Conservation (phyloP, 805 yeast genomes). For the Wickerhamomyces alni region DNA sequence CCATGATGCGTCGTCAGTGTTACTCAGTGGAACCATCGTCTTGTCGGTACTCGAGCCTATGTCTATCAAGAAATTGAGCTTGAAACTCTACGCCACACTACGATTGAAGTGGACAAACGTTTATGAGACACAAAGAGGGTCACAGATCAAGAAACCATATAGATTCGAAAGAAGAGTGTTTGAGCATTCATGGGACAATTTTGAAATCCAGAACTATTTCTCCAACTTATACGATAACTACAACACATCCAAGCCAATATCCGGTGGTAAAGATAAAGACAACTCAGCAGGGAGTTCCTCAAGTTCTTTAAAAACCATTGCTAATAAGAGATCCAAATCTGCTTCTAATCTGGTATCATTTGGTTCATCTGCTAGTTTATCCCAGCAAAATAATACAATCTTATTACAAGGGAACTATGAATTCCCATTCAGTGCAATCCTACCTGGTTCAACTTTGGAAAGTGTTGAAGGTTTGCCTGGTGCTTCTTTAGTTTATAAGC, state of each 20-base stretch:
- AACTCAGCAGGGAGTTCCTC: constrained; percentile 20
- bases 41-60: constrained; percentile 73
- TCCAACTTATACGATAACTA: constrained; percentile 23
- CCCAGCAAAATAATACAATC: constrained; percentile 28
- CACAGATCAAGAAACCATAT: constrained; percentile 36
- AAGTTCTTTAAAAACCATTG: constrained; percentile 17
- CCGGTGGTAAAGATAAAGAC: constrained; percentile 4
- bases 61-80: constrained; percentile 53
- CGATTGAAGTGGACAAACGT: constrained; percentile 61
- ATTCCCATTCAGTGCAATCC: constrained; percentile 77
- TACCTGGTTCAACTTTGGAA: constrained; percentile 84
- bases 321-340: constrained; percentile 25
- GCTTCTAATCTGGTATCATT: constrained; percentile 28
- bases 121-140: constrained; percentile 39
- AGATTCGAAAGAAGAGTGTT: constrained; percentile 57
- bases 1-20: constrained; percentile 69
- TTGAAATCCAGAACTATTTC: constrained; percentile 43
- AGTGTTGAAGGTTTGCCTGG: constrained; percentile 87
- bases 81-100: constrained; percentile 63
- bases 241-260: constrained; percentile 9
- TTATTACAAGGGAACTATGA: constrained; percentile 77
- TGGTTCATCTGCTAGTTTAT: constrained; percentile 21
- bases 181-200: constrained; percentile 75
- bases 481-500: constrained; percentile 62
- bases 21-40: constrained; percentile 73